Evolutionary conservation across 1,284 basidiomycete genomes (phyloP).

Genomic region (Meripilus lineatus): DNA sequence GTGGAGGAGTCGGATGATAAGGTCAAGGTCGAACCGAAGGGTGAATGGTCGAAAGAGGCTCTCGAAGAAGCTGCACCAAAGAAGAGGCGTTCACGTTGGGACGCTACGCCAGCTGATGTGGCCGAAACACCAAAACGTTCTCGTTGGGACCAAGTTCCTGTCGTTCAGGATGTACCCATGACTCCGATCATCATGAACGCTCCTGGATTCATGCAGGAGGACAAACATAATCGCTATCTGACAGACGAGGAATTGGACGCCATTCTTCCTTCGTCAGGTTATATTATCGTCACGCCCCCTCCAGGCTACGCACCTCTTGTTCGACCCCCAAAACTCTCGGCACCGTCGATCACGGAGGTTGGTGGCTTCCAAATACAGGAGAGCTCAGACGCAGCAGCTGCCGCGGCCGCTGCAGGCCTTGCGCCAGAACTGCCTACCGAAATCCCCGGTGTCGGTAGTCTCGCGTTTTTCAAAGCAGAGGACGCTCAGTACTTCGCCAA

Average conservation of each 20-base stretch:
- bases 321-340: conserved; percentile 75
- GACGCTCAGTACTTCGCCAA: conserved; percentile 98
- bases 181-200: conserved; percentile 82
- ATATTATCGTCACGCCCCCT: conserved; percentile 90
- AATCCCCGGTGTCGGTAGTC: conserved; percentile 95
- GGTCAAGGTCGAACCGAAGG: conserved; percentile 49
- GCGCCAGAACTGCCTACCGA: conserved; percentile 96
- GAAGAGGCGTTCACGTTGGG: conserved; percentile 93
- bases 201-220: conserved; percentile 78
- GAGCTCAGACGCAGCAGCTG: conserved; percentile 82
- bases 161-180: conserved; percentile 54
- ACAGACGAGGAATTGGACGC: conserved; percentile 95
- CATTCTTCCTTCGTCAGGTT: conserved; percentile 84
- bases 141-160: conserved; percentile 92
- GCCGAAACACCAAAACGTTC: conserved; percentile 77
- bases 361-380: conserved; percentile 97
- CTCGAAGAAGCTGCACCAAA: conserved; percentile 72
- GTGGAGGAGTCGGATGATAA: conserved; percentile 58
- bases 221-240: conserved; percentile 93
- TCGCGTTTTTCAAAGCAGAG: conserved; percentile 98
- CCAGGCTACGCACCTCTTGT: conserved; percentile 88
- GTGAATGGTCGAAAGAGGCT: conserved; percentile 71
- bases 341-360: conserved; percentile 65
- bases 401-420: conserved; percentile 85
- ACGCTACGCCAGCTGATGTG: conserved; percentile 73